Base-by-base conservation (phyloP, 2,329 filamentous ascomycete genomes). In the Botryotinia calthae region DNA sequence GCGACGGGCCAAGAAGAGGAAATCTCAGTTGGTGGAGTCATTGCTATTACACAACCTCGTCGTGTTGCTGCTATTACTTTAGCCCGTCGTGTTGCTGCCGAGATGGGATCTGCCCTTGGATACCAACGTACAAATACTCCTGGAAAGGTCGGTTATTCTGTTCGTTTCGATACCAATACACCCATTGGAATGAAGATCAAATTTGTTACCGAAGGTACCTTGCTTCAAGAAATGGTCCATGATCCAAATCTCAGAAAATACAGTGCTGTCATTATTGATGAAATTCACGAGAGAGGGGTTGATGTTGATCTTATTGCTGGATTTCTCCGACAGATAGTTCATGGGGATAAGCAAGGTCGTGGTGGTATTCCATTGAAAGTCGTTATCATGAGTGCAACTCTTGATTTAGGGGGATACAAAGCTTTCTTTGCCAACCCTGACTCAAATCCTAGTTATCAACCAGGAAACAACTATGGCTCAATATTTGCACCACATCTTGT, bases 321-420 rank as follows among this genome's bases (percentile, higher is more conserved):
- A 0, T 98, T 99, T 76, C 81, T 99, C 75, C 93, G 93, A 79
- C 91, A 92, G 74, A 88, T 98, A 64, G 84, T 96, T 1, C 84
- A 86, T 0, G 85, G 87, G 3, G 85, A 90, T 72, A 87, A 88
- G 54, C 85, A 87, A 62, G 90, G 90, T 10, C 88, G 92, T 7
- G 90, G 91, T 12, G 92, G 92, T 8, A 84, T 91, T 44, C 90
- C 92, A 1, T 84, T 99, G 72, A 98, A 97, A 81, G 90, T 98
- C 5, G 88, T 97, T 48, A 89, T 98, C 80, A 99, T 99, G 96
- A 98, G 95, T 86, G 96, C 96, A 67, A 99, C 96, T 10, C 93
- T 94, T 54, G 93, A 98, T 81, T 90, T 97, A 73, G 91, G 95
- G 74, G 89, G 87, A 72, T 89, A 98, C 46, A 86, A 89, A 61